Conservation (phyloP, 2,329 filamentous ascomycete genomes). For the Xenosphaeropsis pyriputrescens region DNA sequence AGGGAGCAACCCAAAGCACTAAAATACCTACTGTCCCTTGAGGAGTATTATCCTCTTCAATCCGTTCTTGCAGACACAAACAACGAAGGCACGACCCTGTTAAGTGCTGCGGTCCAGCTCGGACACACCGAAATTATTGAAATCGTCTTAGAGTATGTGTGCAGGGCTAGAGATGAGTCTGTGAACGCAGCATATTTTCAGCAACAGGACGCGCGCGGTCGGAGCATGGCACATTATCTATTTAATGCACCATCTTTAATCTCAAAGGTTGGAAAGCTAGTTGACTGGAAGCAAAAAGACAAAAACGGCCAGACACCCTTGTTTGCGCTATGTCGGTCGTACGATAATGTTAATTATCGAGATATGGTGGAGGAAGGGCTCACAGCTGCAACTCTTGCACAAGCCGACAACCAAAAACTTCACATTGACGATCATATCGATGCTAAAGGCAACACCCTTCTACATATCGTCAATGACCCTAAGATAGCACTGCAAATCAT, state of each 20-base stretch:
- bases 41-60: conserved; percentile 58
- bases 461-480: conserved; percentile 90
- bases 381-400: conserved; percentile 54
- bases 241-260: conserved; percentile 84
- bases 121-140: conserved; percentile 64
- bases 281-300: conserved; percentile 84
- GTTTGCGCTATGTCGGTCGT: conserved; percentile 88
- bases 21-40: conserved; percentile 63
- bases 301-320: conserved; percentile 97
- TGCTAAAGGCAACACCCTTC: conserved; percentile 77
- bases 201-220: conserved; percentile 68
- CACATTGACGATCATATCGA: conserved; percentile 91
- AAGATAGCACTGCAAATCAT: conserved; percentile 63
- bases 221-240: conserved; percentile 88
- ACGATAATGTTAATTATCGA: conserved; percentile 79
- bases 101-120: conserved; percentile 83
- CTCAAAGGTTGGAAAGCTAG: conserved; percentile 53
- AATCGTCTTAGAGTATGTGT: conserved; percentile 57
- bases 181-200: conserved; percentile 54
- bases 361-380: conserved; percentile 78
- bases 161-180: conserved; percentile 36
- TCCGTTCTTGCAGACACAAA: conserved; percentile 72
- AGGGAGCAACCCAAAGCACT: conserved; percentile 57
- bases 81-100: conserved; percentile 74
- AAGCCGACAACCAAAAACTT: conserved; percentile 65